Evolutionary conservation across 257 asterid species (phyloP).

Genomic region (Capsicum rhomboideum): DNA sequence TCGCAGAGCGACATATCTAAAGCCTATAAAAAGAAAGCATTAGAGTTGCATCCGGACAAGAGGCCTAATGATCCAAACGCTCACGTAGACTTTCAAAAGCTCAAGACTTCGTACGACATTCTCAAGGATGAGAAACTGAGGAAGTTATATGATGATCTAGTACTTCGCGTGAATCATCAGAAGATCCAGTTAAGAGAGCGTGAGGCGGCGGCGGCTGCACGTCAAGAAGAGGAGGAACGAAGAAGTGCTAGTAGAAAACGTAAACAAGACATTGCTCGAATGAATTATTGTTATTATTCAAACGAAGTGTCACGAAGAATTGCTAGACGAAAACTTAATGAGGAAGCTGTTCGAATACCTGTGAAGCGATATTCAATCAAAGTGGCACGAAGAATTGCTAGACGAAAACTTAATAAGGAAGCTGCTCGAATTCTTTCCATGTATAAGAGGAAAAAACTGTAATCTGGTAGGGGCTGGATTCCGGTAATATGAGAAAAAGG

Average conservation of each 20-base stretch:
- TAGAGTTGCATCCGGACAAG: constrained; percentile 66
- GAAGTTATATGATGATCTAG: constrained; percentile 52
- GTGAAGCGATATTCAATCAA: background rate
- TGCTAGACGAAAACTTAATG: background rate
- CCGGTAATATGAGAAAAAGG: no score
- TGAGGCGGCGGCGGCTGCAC: background rate
- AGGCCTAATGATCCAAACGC: constrained; percentile 50
- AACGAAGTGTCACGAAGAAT: background rate
- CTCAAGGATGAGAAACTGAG: constrained; percentile 50
- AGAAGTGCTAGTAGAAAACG: no score
- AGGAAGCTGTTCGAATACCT: background rate
- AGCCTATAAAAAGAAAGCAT: constrained; percentile 46
- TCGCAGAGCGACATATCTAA: constrained; percentile 46
- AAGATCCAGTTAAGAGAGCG: constrained; percentile 14
- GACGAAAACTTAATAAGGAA: background rate
- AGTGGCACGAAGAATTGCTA: background rate
- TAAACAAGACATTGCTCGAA: no score
- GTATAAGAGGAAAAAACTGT: no score
- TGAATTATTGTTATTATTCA: no score
- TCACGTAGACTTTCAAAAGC: constrained; percentile 37
- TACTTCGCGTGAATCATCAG: constrained; percentile 36
- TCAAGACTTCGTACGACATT: constrained; percentile 39
- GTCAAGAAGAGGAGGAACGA: background rate
- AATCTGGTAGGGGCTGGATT: no score
- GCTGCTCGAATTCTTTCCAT: background rate